Conservation (phyloP, 768 basidiomycete species). For the Cystobasidiopsis lactophilus region DNA sequence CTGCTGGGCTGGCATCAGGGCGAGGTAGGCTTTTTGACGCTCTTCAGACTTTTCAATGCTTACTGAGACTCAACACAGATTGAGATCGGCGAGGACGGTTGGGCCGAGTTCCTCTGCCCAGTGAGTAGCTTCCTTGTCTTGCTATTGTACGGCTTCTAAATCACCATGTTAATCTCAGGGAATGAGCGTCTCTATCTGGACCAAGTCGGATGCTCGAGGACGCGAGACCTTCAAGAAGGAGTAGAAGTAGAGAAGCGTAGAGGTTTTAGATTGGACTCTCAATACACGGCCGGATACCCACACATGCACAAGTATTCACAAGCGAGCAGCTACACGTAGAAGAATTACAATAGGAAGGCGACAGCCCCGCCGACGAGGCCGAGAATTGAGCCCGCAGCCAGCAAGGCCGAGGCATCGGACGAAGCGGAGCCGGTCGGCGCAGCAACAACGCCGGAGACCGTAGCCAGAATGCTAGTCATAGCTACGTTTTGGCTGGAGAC, state of each 20-base stretch:
- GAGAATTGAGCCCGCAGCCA: too few relatives aligned
- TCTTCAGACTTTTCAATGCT: not conserved
- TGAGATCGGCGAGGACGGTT: constrained; percentile 30
- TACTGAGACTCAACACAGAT: constrained; percentile 18
- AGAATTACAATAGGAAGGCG: too few relatives aligned
- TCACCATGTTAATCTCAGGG: too few relatives aligned
- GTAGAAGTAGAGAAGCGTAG: not conserved
- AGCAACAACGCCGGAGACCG: too few relatives aligned
- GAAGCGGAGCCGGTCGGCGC: too few relatives aligned
- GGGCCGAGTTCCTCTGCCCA: constrained; percentile 29
- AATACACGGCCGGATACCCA: not conserved
- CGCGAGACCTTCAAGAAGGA: constrained; percentile 27
- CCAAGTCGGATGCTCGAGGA: constrained; percentile 27
- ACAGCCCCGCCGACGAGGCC: too few relatives aligned
- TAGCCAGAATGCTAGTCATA: too few relatives aligned
- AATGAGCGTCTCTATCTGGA: constrained; percentile 26
- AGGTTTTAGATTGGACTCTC: not conserved
- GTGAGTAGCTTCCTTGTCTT: constrained; percentile 26
- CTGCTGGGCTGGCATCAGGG: constrained; percentile 30
- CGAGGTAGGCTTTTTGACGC: not conserved
- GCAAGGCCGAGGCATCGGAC: too few relatives aligned
- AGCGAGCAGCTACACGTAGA: too few relatives aligned
- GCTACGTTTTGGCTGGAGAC: too few relatives aligned
- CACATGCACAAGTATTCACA: too few relatives aligned
- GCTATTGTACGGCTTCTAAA: too few relatives aligned